These are phyloP conservation scores for Boletus fagicola DNA, from an alignment of 768 basidiomycete species.

Conservation along the genomic window DNA sequence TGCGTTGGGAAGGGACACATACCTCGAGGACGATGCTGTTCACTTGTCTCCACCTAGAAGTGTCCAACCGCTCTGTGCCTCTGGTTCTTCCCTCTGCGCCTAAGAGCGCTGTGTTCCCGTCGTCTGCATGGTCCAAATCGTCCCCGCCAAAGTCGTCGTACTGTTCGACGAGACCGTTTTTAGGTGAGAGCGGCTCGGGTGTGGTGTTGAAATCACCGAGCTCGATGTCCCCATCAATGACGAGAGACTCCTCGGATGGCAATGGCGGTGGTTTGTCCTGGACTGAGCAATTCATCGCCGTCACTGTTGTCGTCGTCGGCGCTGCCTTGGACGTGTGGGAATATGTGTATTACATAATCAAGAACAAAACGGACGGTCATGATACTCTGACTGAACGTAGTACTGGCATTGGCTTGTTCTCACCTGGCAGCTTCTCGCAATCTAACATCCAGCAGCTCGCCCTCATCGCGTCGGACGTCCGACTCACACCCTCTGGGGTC, in stretches of 20 bases:
- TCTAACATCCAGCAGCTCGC: slow-evolving; percentile 15
- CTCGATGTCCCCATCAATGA: slow-evolving; percentile 29
- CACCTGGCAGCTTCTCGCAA: slow-evolving; percentile 21
- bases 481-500: slow-evolving; percentile 9
- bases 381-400: slow-evolving; percentile 29
- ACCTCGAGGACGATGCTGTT: slow-evolving; percentile 72
- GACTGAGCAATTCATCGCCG: slow-evolving; percentile 9
- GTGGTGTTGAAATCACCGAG: slow-evolving; percentile 33
- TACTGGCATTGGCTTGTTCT: slow-evolving; percentile 22
- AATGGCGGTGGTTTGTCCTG: not conserved
- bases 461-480: slow-evolving; percentile 18
- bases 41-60: slow-evolving; percentile 51
- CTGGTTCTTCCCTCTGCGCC: slow-evolving; percentile 30
- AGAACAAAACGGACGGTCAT: slow-evolving; percentile 31
- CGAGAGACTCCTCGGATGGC: not conserved
- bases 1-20: slow-evolving; percentile 19
- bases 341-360: slow-evolving; percentile 26
- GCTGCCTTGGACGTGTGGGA: slow-evolving; percentile 21
- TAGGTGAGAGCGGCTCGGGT: slow-evolving; percentile 22
- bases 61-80: slow-evolving; percentile 25
- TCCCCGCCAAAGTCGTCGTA: slow-evolving; percentile 31
- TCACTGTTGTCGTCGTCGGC: slow-evolving; percentile 2
- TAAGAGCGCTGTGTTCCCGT: slow-evolving; percentile 47
- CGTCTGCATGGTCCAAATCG: slow-evolving; percentile 26
- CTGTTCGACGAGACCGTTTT: slow-evolving; percentile 18